Conservation (phyloP, 129 eudicot genomes). For the Tagetes patula region DNA sequence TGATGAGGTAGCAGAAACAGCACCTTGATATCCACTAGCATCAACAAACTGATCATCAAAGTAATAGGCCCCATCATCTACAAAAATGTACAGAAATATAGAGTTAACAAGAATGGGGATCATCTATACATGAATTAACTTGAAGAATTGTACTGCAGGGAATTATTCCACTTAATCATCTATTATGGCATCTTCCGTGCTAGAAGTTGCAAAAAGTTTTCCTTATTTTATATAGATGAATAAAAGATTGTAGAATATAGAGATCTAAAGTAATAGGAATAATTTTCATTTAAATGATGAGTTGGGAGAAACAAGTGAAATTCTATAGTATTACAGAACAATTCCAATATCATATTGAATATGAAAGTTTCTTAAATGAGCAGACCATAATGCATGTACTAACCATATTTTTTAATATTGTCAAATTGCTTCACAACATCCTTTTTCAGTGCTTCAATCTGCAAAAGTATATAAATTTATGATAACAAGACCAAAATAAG, state of each 20-base stretch:
- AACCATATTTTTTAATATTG: constrained; percentile 72
- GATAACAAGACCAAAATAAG: constrained; percentile 13
- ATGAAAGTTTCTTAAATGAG: constrained; percentile 16
- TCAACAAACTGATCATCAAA: constrained; percentile 81
- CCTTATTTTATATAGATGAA: not conserved
- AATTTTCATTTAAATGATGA: constrained; percentile 5
- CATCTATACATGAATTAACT: not conserved
- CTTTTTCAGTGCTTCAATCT: constrained; percentile 64
- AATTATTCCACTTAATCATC: not conserved
- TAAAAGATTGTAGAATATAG: constrained; percentile 12
- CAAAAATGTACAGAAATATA: not conserved
- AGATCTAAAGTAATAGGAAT: not conserved
- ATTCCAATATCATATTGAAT: not conserved
- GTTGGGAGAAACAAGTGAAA: not conserved
- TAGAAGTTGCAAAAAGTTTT: not conserved
- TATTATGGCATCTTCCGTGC: constrained; percentile 9
- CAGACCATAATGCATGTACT: constrained; percentile 20
- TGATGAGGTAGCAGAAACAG: constrained; percentile 75
- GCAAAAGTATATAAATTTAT: constrained; percentile 20
- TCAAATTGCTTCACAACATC: constrained; percentile 68
- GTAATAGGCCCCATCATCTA: constrained; percentile 89
- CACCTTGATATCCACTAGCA: constrained; percentile 61
- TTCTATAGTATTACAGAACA: not conserved
- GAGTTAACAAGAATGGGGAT: not conserved
- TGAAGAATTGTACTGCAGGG: not conserved